These are phyloP conservation scores for Colletotrichum sansevieriae DNA, from an alignment of 2,329 filamentous ascomycete genomes.

Conservation along the genomic window DNA sequence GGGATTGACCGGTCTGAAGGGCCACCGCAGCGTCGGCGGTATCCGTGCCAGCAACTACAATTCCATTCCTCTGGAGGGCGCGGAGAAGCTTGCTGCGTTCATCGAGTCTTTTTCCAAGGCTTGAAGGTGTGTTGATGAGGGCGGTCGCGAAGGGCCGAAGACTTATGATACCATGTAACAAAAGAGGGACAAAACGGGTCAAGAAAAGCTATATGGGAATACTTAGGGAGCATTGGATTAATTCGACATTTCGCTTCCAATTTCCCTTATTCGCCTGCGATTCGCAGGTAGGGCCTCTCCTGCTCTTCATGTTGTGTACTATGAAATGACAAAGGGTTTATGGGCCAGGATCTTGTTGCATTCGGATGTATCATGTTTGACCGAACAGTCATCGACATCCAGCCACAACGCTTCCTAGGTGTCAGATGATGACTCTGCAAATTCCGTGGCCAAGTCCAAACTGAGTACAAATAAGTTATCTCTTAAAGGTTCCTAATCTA, in stretches of 20 bases:
- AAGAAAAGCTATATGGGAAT: conserved; percentile 11
- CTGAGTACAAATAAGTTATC: too few relatives aligned
- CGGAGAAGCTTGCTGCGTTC: conserved; percentile 76
- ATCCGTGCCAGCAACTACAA: conserved; percentile 94
- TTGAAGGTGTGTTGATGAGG: conserved; percentile 38
- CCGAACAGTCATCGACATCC: too few relatives aligned
- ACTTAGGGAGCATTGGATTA: conserved; percentile 21
- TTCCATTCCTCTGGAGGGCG: conserved; percentile 77
- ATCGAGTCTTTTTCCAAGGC: conserved; percentile 66
- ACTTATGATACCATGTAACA: conserved; percentile 36
- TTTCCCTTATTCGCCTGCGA: not conserved
- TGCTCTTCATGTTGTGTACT: too few relatives aligned
- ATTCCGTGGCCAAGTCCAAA: too few relatives aligned
- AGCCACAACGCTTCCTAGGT: too few relatives aligned
- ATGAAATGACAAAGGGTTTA: too few relatives aligned
- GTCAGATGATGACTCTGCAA: too few relatives aligned
- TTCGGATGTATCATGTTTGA: too few relatives aligned
- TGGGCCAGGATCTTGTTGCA: too few relatives aligned
- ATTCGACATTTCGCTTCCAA: conserved; percentile 32
- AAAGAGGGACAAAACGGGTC: conserved; percentile 20
- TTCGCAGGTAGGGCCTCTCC: not conserved
- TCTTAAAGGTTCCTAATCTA: too few relatives aligned
- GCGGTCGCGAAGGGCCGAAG: not conserved
- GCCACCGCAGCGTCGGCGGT: conserved; percentile 87
- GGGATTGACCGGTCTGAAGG: conserved; percentile 85